Evolutionary conservation across 345 rosid species (phyloP).

Genomic region (Dimocarpus longan): DNA sequence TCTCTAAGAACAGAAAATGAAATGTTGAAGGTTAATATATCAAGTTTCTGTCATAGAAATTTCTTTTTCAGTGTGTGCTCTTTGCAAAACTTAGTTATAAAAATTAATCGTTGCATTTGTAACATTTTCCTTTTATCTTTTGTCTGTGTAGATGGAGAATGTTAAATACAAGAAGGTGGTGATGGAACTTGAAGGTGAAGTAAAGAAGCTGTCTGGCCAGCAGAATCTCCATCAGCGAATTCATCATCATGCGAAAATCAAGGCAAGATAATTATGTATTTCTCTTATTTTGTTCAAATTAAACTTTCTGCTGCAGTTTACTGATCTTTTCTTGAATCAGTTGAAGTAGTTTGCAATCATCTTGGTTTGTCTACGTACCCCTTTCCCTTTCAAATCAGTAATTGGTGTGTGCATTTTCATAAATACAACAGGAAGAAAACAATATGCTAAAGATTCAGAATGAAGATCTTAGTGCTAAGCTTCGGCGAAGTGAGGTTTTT

Average conservation of each 20-base stretch:
- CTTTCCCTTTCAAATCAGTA: neutral
- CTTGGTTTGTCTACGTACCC: neutral
- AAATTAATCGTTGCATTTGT: neutral
- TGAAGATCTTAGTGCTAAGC: constrained; percentile 69
- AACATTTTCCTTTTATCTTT: neutral
- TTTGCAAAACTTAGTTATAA: neutral
- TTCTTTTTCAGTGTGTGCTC: neutral
- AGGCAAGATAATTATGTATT: constrained; percentile 54
- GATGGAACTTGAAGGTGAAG: constrained; percentile 80
- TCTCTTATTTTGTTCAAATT: neutral
- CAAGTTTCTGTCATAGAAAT: neutral
- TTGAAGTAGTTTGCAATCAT: neutral
- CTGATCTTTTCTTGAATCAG: neutral
- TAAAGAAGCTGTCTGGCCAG: constrained; percentile 74
- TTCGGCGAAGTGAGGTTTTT: constrained; percentile 54
- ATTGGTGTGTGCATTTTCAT: neutral
- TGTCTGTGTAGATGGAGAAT: constrained; percentile 59
- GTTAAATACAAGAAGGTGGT: constrained; percentile 59
- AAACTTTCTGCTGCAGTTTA: neutral
- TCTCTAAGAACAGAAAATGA: constrained; percentile 74
- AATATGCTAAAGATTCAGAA: constrained; percentile 68
- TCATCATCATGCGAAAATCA: constrained; percentile 89
- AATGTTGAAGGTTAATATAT: constrained; percentile 63
- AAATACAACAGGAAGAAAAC: constrained; percentile 81
- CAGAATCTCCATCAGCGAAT: constrained; percentile 89